Evolutionary conservation across 441 rosid species (phyloP), one percentile per base, ranked within the genome.

Genomic region (Erodium texanum): DNA sequence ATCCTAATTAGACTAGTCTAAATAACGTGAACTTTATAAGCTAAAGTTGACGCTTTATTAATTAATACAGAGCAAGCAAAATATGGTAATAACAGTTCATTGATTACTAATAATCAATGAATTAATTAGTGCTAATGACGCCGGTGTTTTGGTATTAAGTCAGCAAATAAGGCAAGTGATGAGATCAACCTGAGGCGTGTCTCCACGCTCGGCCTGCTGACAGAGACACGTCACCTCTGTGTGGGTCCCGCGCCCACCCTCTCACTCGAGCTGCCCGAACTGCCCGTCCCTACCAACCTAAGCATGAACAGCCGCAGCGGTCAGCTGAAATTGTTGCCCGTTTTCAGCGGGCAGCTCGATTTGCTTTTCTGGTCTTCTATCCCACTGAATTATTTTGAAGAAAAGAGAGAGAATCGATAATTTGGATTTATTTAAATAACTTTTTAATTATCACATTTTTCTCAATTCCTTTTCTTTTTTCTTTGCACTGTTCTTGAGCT

Each of bases 221-320:
- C 64, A 24, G 11, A 56, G 75, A 80, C 77, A 78, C 76, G 79
- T 82, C 82, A 76, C 74, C 71, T 48, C 76, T 3, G 45, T 22
- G 66, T 70, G 69, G 83, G 79, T 64, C 78, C 82, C 75, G 1
- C 36, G 0, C 7, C 0, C 59, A 20, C 32, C 10, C 16, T 19
- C 24, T 70, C 69, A 61, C 65, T 67, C 71, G n/a, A n/a, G n/a
- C 58, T 71, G 34, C 77, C 79, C 81, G 64, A 19, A 1, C 59
- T 66, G 73, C 77, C 76, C 72, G 22, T 0, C 10, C 50, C 9
- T 56, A 38, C 59, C 14, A 36, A 16, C 32, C 5, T 34, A 34
- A 34, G 41, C 41, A 34, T 10, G 41, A 34, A 34, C 10, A 34
- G 41, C 41, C 41, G 41, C 41, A 34, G 41, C 67, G 77, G 72